A percentile compares a stretch with the other conserved stretches of the same genome.
These are phyloP conservation scores for Botrytis galanthina DNA, from an alignment of 2,329 filamentous ascomycete genomes.

Conservation along the genomic window DNA sequence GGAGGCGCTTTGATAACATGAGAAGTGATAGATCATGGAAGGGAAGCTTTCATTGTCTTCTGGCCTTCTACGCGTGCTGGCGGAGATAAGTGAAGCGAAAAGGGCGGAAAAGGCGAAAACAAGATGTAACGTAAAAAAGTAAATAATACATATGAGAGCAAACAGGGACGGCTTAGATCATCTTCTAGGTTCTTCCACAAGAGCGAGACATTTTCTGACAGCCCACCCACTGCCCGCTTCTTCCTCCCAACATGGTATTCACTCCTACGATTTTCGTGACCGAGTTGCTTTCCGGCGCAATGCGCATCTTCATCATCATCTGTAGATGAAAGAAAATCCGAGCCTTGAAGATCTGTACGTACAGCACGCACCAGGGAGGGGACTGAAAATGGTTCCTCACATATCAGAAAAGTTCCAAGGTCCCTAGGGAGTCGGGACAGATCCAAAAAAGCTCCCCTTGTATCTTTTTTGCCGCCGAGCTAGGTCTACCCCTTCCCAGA, in stretches of 20 bases:
- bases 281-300: neutral
- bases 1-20: constrained; percentile 22
- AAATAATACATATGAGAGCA: neutral
- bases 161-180: neutral
- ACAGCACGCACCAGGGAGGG: neutral
- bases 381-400: neutral
- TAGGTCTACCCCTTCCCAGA: neutral
- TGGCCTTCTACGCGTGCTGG: neutral
- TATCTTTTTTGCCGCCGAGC: neutral
- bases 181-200: neutral
- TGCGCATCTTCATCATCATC: neutral
- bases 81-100: neutral
- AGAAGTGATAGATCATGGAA: constrained; percentile 16
- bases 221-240: neutral
- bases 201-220: constrained; percentile 4
- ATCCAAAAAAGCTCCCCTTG: too few relatives aligned
- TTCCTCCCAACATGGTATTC: constrained; percentile 9
- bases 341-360: constrained; percentile 1
- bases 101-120: too few relatives aligned
- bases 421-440: neutral
- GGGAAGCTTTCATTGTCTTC: constrained; percentile 16
- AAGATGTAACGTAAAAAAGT: neutral
- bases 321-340: neutral
- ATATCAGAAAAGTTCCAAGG: neutral
- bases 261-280: neutral